Evolutionary conservation across 257 asterid genomes (phyloP).

Genomic region (Plantago major): DNA sequence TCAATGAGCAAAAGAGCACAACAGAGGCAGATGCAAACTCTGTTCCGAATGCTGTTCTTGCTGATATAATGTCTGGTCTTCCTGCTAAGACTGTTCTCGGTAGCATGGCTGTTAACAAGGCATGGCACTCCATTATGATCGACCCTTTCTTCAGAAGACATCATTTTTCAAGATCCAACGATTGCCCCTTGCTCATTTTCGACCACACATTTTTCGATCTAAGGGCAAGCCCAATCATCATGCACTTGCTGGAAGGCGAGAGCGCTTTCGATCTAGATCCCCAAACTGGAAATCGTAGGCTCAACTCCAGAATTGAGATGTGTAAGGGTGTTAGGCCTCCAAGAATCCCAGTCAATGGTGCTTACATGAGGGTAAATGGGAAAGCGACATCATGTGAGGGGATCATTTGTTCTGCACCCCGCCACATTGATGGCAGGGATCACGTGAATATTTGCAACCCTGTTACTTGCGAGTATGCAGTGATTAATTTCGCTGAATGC

Average conservation of each 20-base stretch:
- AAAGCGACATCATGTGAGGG: constrained; percentile 14
- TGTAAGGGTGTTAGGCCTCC: neutral
- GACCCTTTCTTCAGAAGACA: neutral
- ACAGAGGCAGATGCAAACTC: neutral
- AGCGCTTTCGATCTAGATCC: neutral
- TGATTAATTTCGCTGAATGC: neutral
- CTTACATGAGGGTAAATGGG: neutral
- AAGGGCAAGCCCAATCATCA: neutral
- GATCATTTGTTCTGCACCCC: neutral
- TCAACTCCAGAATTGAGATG: neutral
- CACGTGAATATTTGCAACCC: constrained; percentile 8
- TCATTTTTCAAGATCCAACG: neutral
- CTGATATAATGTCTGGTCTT: neutral
- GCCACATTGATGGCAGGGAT: neutral
- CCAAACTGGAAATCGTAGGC: neutral
- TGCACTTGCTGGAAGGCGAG: constrained; percentile 5
- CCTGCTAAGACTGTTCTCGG: constrained; percentile 11
- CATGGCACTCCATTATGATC: neutral
- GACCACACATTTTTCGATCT: too few relatives aligned
- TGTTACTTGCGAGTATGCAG: constrained; percentile 1
- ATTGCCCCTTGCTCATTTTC: constrained; percentile 7
- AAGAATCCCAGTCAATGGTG: neutral
- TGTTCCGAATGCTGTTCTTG: neutral
- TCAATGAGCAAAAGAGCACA: neutral
- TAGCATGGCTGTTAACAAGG: neutral